Base-by-base conservation (phyloP, 164 flowering plant species). In the Pachysandra terminalis region DNA sequence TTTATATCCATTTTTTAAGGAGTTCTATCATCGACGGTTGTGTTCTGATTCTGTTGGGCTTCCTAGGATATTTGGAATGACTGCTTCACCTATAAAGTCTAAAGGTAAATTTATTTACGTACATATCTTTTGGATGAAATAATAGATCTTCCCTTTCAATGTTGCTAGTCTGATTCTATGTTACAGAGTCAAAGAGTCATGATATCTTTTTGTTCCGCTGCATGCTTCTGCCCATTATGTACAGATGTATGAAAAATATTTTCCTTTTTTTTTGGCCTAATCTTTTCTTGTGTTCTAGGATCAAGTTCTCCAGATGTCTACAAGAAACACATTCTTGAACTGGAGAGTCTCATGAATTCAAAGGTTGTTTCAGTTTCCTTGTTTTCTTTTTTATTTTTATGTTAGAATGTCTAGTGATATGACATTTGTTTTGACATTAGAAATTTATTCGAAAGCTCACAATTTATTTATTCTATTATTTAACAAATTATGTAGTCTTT, bases 41-140 rank as follows among this genome's bases (percentile, higher is more conserved):
- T 64, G 5, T 5, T 63, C 77, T 51, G 64, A 64, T 65, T 27
- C 37, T 23, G 24, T 65, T 52, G 56, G 72, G 22, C 85, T 93
- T 73, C 98, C 98, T 22, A 79, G 90, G 74, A 86, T 93, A 71
- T 82, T 93, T 73, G 98, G 98, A 35, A 85, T 93, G 96, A 93
- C 98, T 68, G 98, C 97, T 26, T 93, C 97, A 24, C 96, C 83
- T 0, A 75, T 93, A n/a, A 89, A 90, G 68, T 65, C 90, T 21
- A 89, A 90, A 80, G 92, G 98, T 87, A 69, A 51, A 5, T 56
- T 22, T 21, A 8, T 7, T 10, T 22, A 10, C 27, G 22, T 6
- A 10, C 16, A n/a, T n/a, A n/a, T 26, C 7, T 64, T 52, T 53
- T 53, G 21, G 27, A 5, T 65, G 37, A 32, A 32, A 32, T 7